These are phyloP conservation scores for Ustilaginoidea virens DNA, from an alignment of 2,329 filamentous ascomycete species.

Conservation along the genomic window DNA sequence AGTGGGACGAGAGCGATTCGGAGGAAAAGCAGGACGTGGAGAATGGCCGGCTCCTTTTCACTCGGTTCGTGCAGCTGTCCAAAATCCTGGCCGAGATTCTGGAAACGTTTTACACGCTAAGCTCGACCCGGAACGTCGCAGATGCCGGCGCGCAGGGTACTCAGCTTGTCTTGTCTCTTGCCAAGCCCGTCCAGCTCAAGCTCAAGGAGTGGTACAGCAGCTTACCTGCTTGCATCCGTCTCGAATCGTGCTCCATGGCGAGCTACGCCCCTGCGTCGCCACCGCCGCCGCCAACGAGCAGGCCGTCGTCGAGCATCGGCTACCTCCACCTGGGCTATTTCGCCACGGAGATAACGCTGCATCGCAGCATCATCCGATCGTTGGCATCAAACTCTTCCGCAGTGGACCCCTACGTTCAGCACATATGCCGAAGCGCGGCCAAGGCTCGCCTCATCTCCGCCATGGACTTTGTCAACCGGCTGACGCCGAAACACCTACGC, in stretches of 20 bases:
- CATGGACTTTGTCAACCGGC: conserved; percentile 93
- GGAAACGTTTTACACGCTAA: conserved; percentile 68
- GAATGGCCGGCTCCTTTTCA: conserved; percentile 54
- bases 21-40: conserved; percentile 52
- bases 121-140: conserved; percentile 54
- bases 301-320: conserved; percentile 47
- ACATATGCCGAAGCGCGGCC: conserved; percentile 85
- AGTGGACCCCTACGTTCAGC: conserved; percentile 67
- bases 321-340: conserved; percentile 88
- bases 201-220: conserved; percentile 69
- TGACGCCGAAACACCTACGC: conserved; percentile 73
- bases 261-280: conserved; percentile 7
- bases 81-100: conserved; percentile 66
- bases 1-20: conserved; percentile 44
- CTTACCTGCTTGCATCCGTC: conserved; percentile 46
- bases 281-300: conserved; percentile 22
- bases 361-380: conserved; percentile 78
- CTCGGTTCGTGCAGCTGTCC: conserved; percentile 60
- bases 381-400: conserved; percentile 30
- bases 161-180: conserved; percentile 55
- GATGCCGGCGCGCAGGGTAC: conserved; percentile 55
- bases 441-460: conserved; percentile 89
- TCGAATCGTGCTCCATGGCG: conserved; percentile 39
- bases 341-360: conserved; percentile 83
- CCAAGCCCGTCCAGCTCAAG: conserved; percentile 70